A percentile compares a stretch with the other conserved stretches of the same genome.
Evolutionary conservation across 2,329 filamentous ascomycete genomes (phyloP).

Genomic region (Paecilomyces dactylethromorphus): DNA sequence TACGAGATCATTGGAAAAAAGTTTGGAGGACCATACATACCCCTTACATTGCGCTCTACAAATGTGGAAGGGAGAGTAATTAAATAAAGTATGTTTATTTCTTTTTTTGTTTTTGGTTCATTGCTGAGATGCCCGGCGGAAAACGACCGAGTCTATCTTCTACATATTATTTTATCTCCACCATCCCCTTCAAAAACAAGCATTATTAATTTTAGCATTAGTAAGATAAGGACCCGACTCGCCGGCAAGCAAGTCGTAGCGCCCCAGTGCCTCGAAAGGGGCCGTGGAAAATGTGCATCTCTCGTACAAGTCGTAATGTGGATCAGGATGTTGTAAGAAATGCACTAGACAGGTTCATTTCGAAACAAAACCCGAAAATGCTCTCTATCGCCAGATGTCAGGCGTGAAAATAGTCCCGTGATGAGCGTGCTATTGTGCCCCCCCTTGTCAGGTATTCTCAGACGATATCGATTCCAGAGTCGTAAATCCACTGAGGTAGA

Average conservation of each 20-base stretch:
- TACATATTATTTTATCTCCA: not conserved
- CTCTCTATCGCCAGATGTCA: not conserved
- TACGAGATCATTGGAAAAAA: too few species aligned
- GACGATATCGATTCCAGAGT: not conserved
- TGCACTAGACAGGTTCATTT: not conserved
- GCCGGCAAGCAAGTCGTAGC: not conserved
- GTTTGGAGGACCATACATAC: not conserved
- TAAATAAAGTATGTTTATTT: not conserved
- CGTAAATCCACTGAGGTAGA: not conserved
- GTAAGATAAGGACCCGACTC: not conserved
- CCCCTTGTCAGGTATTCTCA: not conserved
- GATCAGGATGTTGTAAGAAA: not conserved
- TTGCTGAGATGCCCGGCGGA: not conserved
- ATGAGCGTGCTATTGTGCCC: not conserved
- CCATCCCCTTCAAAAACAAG: not conserved
- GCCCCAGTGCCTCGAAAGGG: not conserved
- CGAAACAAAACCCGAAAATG: not conserved
- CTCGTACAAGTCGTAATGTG: not conserved
- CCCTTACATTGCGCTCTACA: not conserved
- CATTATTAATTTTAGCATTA: not conserved
- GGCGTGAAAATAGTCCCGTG: not conserved
- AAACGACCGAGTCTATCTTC: not conserved
- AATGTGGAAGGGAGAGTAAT: not conserved
- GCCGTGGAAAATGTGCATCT: not conserved
- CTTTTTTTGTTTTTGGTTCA: not conserved